Evolutionary conservation across 257 asterid genomes (phyloP), one percentile per base, ranked within the genome.

Genomic region (Leonotis leonurus): DNA sequence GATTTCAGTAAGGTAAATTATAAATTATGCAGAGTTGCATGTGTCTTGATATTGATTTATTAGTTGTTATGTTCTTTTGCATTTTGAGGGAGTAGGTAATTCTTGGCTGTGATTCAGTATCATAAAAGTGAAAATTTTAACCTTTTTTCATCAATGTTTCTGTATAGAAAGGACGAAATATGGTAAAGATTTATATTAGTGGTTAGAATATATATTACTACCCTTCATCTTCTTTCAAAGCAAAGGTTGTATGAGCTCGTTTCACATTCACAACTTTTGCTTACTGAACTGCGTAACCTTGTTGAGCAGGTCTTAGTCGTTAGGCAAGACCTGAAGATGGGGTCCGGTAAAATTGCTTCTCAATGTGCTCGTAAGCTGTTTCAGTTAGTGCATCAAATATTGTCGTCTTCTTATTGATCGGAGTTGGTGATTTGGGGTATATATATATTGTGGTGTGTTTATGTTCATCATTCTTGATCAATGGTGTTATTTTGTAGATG

Each of bases 241-340:
- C 33, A 27, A 27, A 27, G 6, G 3, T 27, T 27, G 33, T 5
- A 33, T 3, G 11, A 33, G 11, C 9, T 33, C 2, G 39, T 33
- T 8, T 8, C 9, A 3, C 12, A 4, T 30, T n/a, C n/a, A n/a
- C n/a, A n/a, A 4, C 13, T 50, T 51, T 36, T 13, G 17, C 75
- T 69, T 8, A 30, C 7, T 6, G 51, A 70, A 35, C 27, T 46
- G 60, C 60, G 16, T 56, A 43, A 57, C 20, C 50, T 52, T 35
- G 36, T 61, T 72, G 17, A 61, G 59, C 80, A 93, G 97, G 97
- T 93, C 29, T 85, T 93, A 69, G 96, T 93, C 21, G 99, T 93
- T 68, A 87, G 99, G 72, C 95, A 84, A 75, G 97, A 93, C 81
- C 72, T 93, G 79, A 89, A 85, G 78, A 93, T 93, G 97, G 96